Evolutionary conservation across 495 filamentous ascomycete species (phyloP).

Genomic region (Podospora sp.): DNA sequence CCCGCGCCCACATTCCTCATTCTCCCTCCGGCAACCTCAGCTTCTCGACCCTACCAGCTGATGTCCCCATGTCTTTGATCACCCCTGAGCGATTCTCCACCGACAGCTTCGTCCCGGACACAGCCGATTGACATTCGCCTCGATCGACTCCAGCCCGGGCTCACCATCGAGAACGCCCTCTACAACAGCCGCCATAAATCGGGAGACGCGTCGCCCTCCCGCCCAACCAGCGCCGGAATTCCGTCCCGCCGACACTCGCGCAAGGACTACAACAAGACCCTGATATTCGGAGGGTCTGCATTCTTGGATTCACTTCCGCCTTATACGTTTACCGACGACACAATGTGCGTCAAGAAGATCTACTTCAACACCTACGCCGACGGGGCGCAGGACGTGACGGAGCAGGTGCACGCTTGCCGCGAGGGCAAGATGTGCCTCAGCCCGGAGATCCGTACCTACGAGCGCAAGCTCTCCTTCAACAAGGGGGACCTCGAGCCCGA

Average conservation of each 20-base stretch:
- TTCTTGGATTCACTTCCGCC: slow-evolving; percentile 27
- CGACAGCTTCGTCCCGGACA: slow-evolving; percentile 44
- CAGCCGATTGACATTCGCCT: slow-evolving; percentile 43
- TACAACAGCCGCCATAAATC: slow-evolving; percentile 29
- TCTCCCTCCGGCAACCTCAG: background rate
- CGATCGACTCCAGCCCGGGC: slow-evolving; percentile 22
- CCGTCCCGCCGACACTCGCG: slow-evolving; percentile 10
- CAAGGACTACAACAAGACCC: slow-evolving; percentile 19
- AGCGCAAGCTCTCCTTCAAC: slow-evolving; percentile 32
- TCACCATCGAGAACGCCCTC: slow-evolving; percentile 38
- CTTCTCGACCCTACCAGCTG: slow-evolving; percentile 9
- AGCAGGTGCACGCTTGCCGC: slow-evolving; percentile 33
- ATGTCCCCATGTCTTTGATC: slow-evolving; percentile 51
- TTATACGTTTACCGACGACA: slow-evolving; percentile 34
- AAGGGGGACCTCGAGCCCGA: slow-evolving; percentile 31
- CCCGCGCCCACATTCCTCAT: slow-evolving; percentile 7
- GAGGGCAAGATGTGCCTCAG: slow-evolving; percentile 30
- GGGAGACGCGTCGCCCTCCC: slow-evolving; percentile 21
- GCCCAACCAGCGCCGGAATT: slow-evolving; percentile 3
- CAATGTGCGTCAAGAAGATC: slow-evolving; percentile 49
- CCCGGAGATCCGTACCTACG: slow-evolving; percentile 31
- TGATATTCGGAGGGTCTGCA: slow-evolving; percentile 23
- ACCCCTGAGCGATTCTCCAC: slow-evolving; percentile 36
- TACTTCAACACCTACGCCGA: slow-evolving; percentile 41
- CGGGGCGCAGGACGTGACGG: slow-evolving; percentile 34